Evolutionary conservation across 164 flowering plant species (phyloP).

Genomic region (Chimonanthus salicifolius): DNA sequence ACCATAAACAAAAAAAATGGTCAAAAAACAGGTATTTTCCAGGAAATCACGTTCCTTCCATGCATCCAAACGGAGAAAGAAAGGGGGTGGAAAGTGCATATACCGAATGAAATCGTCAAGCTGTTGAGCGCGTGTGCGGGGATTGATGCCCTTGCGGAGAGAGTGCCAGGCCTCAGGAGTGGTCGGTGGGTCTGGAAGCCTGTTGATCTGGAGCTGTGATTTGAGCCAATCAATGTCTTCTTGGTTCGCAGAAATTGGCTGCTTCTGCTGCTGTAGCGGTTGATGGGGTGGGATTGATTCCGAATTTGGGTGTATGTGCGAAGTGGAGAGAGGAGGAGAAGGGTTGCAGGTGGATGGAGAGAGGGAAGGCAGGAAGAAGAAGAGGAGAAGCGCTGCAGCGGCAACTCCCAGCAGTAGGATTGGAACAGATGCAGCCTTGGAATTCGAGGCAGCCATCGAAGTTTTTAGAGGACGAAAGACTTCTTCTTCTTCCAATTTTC

Average conservation of each 20-base stretch:
- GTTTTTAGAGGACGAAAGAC: no score
- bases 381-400: constrained; percentile 35
- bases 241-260: constrained; percentile 33
- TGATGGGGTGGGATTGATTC: not conserved
- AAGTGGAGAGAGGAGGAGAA: not conserved
- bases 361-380: constrained; percentile 51
- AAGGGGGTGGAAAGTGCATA: not conserved
- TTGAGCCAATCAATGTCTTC: constrained; percentile 77
- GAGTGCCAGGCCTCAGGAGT: constrained; percentile 29
- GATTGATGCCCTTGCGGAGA: constrained; percentile 88
- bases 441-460: not conserved
- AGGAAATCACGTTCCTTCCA: no score
- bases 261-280: constrained; percentile 9
- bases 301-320: not conserved
- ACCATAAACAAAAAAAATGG: no score
- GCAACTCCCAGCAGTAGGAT: not conserved
- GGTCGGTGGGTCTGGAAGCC: constrained; percentile 53
- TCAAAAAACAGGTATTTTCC: no score
- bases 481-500: no score
- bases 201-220: constrained; percentile 54
- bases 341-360: constrained; percentile 16
- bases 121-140: constrained; percentile 81
- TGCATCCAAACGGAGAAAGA: not conserved
- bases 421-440: not conserved
- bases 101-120: constrained; percentile 70